Evolutionary conservation across 2,329 filamentous ascomycete genomes (phyloP).

Genomic region (Phoma sp.): DNA sequence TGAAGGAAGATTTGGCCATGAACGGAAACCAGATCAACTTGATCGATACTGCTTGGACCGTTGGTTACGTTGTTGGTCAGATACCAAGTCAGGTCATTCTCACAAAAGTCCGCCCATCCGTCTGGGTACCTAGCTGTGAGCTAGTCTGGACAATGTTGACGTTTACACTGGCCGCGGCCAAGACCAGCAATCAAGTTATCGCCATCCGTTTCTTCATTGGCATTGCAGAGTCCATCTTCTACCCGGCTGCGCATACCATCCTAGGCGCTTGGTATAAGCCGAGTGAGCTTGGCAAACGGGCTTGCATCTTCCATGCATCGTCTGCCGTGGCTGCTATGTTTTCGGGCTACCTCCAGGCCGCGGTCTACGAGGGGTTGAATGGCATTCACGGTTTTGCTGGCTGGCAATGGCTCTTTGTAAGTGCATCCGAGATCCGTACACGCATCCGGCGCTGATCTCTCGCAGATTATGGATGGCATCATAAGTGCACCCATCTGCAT

Average conservation of each 20-base stretch:
- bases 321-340: slow-evolving; percentile 34
- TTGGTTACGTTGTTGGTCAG: slow-evolving; percentile 31
- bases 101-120: slow-evolving; percentile 27
- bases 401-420: slow-evolving; percentile 34
- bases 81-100: slow-evolving; percentile 31
- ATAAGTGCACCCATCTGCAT: slow-evolving; percentile 24
- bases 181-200: slow-evolving; percentile 32
- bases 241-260: slow-evolving; percentile 29
- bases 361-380: slow-evolving; percentile 27
- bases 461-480: slow-evolving; percentile 27
- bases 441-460: not conserved
- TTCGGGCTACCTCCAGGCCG: slow-evolving; percentile 30
- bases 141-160: slow-evolving; percentile 32
- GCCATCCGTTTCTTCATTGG: slow-evolving; percentile 32
- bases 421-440: not conserved
- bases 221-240: slow-evolving; percentile 27
- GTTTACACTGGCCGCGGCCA: slow-evolving; percentile 28
- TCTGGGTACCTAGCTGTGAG: slow-evolving; percentile 32
- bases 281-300: slow-evolving; percentile 31
- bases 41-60: slow-evolving; percentile 26
- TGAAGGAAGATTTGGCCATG: slow-evolving; percentile 35
- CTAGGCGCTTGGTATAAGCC: slow-evolving; percentile 35
- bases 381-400: slow-evolving; percentile 24
- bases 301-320: slow-evolving; percentile 30
- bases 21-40: slow-evolving; percentile 34